Evolutionary conservation across 1,284 basidiomycete species (phyloP).

Genomic region (Hemileia vastatrix): DNA sequence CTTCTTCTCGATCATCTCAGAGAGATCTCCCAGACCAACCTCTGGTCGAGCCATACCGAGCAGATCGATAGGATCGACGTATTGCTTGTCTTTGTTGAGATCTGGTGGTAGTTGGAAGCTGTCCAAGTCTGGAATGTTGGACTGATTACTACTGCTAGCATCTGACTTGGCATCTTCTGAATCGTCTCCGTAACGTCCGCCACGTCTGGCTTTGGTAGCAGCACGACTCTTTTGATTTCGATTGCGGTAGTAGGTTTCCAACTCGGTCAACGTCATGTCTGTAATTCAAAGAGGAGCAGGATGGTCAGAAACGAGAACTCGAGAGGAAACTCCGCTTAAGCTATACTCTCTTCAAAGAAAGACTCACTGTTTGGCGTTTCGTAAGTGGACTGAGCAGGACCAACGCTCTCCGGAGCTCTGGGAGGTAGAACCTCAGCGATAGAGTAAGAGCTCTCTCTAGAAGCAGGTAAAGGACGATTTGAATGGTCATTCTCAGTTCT

Average conservation of each 20-base stretch:
- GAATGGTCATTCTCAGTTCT: not conserved
- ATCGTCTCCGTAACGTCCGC: not conserved
- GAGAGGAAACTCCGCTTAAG: not conserved
- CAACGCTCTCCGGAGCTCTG: not conserved
- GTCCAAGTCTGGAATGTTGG: not conserved
- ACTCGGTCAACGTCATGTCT: constrained; percentile 8
- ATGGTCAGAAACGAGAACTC: not conserved
- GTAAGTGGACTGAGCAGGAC: not conserved
- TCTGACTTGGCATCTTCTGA: not conserved
- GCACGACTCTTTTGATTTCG: not conserved
- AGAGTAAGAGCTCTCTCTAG: not conserved
- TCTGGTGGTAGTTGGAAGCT: not conserved
- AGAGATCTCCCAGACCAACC: not conserved
- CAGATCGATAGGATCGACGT: constrained; percentile 3
- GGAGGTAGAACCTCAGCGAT: not conserved
- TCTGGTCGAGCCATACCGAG: not conserved
- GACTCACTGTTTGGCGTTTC: not conserved
- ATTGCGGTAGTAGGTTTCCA: constrained; percentile 12
- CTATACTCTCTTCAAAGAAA: not conserved
- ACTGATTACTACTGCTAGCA: not conserved
- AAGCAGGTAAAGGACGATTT: not conserved
- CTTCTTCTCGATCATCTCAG: not conserved
- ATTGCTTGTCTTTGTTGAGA: not conserved
- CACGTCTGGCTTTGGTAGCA: not conserved
- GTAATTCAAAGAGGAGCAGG: not conserved